Percentiles rank a stretch among this genome's conserved stretches.
phyloP scores from a whole-genome alignment of 306 rosid species.

The Rosa persica region DNA sequence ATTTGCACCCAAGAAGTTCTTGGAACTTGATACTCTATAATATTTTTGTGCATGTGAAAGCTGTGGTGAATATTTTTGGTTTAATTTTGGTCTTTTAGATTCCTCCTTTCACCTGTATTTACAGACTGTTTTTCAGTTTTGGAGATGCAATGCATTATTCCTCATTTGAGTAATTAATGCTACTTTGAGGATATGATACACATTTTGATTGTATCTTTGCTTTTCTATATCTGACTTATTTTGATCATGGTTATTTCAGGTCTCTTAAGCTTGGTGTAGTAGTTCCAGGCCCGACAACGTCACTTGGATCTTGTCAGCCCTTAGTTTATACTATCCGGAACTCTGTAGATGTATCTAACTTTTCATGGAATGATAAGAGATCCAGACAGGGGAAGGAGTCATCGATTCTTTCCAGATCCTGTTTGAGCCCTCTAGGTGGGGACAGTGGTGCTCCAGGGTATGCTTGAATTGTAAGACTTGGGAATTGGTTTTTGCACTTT shows the following conservation, averaged over 20 bases:
- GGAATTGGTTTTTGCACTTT: slow-evolving; percentile 9
- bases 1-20: not conserved
- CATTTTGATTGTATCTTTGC: slow-evolving; percentile 13
- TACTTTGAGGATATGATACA: not conserved
- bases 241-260: slow-evolving; percentile 40
- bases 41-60: not conserved
- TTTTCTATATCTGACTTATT: slow-evolving; percentile 17
- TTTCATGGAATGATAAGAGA: slow-evolving; percentile 94
- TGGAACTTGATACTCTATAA: not conserved
- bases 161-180: not conserved
- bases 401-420: slow-evolving; percentile 81
- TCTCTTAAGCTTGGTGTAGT: slow-evolving; percentile 93
- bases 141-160: not conserved
- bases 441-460: slow-evolving; percentile 81
- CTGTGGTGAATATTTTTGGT: not conserved
- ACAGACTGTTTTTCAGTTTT: not conserved
- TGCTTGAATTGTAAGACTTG: slow-evolving; percentile 29
- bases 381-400: slow-evolving; percentile 98
- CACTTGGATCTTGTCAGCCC: slow-evolving; percentile 77
- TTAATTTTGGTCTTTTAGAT: not conserved
- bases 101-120: not conserved
- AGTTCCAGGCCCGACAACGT: slow-evolving; percentile 59
- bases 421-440: slow-evolving; percentile 84
- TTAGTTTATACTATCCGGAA: slow-evolving; percentile 57
- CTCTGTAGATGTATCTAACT: slow-evolving; percentile 74